Conservation (phyloP, 306 rosid species). For the Dicorynia guianensis region DNA sequence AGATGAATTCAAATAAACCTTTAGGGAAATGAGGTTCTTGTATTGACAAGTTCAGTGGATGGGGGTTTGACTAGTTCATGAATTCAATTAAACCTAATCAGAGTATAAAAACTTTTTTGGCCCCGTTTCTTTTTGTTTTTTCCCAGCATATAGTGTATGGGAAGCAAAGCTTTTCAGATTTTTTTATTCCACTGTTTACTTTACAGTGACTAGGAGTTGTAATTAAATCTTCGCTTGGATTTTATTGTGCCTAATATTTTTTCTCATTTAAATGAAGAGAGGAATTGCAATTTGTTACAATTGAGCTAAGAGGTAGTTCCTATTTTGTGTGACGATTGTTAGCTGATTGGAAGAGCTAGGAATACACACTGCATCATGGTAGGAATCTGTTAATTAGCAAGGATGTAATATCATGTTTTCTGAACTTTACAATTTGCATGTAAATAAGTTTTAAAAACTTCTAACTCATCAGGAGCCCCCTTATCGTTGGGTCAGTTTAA, state of each 20-base stretch:
- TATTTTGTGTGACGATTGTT: neutral
- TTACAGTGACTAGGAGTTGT: neutral
- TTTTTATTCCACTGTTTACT: neutral
- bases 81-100: neutral
- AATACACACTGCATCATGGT: neutral
- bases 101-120: constrained; percentile 2
- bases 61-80: neutral
- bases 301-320: neutral
- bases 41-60: neutral
- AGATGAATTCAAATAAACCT: constrained; percentile 15
- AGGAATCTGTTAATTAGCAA: neutral
- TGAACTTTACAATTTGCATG: neutral
- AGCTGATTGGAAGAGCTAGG: too few relatives aligned
- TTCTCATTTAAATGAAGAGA: neutral
- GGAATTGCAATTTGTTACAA: neutral
- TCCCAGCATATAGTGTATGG: neutral
- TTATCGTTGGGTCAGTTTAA: neutral
- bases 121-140: neutral
- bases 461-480: neutral
- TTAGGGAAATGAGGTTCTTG: constrained; percentile 1
- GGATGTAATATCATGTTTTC: neutral
- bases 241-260: neutral
- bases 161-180: neutral
- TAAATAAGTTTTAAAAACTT: neutral
- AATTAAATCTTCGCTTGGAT: neutral